Conservation (phyloP, 495 filamentous ascomycete species). For the Penicillium lagena region DNA sequence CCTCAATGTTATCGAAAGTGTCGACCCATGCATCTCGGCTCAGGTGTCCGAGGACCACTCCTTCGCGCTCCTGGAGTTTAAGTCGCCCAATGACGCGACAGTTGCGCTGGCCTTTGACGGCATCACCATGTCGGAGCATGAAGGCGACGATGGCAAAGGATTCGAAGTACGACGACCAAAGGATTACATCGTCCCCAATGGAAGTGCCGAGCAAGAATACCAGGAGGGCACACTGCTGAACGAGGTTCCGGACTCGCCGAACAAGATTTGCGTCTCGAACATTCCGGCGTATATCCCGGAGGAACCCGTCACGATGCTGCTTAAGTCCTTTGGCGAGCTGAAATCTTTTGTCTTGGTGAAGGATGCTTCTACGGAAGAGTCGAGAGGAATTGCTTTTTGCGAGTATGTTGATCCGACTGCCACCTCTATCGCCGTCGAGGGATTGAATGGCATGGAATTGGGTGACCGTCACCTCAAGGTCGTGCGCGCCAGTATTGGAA, state of each 20-base stretch:
- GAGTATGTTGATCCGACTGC: slow-evolving; percentile 77
- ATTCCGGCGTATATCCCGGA: slow-evolving; percentile 83
- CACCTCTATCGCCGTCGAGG: slow-evolving; percentile 83
- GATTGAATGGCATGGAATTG: slow-evolving; percentile 85
- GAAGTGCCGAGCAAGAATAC: slow-evolving; percentile 66
- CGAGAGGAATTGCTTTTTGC: slow-evolving; percentile 91
- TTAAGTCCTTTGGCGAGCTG: slow-evolving; percentile 84
- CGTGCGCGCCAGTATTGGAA: slow-evolving; percentile 81
- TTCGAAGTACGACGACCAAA: slow-evolving; percentile 85
- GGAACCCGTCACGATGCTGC: slow-evolving; percentile 82
- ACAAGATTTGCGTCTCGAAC: slow-evolving; percentile 91
- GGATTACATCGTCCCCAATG: slow-evolving; percentile 91
- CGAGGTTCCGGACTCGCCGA: slow-evolving; percentile 81
- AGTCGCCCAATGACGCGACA: slow-evolving; percentile 78
- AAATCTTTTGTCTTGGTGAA: slow-evolving; percentile 92
- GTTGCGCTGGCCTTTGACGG: slow-evolving; percentile 87
- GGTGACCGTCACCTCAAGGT: slow-evolving; percentile 83
- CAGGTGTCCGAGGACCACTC: slow-evolving; percentile 70
- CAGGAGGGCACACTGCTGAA: slow-evolving; percentile 73
- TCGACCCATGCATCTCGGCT: slow-evolving; percentile 81
- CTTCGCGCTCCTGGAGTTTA: slow-evolving; percentile 90
- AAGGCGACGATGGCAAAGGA: slow-evolving; percentile 46
- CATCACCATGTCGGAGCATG: slow-evolving; percentile 73
- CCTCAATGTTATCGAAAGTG: slow-evolving; percentile 76
- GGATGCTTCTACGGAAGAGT: slow-evolving; percentile 79